These are phyloP conservation scores for Plantago coronopus DNA, from an alignment of 305 asterid species.

Conservation along the genomic window DNA sequence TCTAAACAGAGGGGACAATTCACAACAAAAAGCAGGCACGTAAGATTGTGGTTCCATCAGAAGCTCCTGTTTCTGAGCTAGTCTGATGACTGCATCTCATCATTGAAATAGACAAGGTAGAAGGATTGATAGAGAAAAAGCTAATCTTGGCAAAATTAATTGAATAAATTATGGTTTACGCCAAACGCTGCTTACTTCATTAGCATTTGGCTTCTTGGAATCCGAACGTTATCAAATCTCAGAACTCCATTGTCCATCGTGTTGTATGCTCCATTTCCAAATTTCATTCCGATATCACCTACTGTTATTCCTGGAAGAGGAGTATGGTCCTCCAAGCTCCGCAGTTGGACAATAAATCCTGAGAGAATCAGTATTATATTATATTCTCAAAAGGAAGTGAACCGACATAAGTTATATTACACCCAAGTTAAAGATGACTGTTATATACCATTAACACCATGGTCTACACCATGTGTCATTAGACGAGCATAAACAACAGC, in stretches of 20 bases:
- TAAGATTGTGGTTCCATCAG: neutral
- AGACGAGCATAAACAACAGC: constrained; percentile 91
- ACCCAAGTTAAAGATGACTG: neutral
- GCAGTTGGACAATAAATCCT: constrained; percentile 91
- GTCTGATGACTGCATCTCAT: no score
- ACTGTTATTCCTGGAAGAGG: constrained; percentile 89
- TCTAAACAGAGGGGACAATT: no score
- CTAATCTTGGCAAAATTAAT: no score
- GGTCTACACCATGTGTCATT: constrained; percentile 66
- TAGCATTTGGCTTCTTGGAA: constrained; percentile 95
- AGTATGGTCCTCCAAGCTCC: constrained; percentile 84
- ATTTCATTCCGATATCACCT: constrained; percentile 97
- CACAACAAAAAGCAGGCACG: no score
- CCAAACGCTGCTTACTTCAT: constrained; percentile 56
- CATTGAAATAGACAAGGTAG: no score
- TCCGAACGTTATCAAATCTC: constrained; percentile 83
- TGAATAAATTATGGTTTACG: no score
- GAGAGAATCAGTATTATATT: constrained; percentile 13
- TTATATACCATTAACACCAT: constrained; percentile 81
- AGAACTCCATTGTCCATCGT: constrained; percentile 96
- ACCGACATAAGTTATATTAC: constrained; percentile 17
- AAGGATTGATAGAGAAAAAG: no score
- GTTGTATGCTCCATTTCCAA: constrained; percentile 96
- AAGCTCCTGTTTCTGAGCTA: neutral
- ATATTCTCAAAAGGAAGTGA: constrained; percentile 2